These are phyloP conservation scores for Cucurbita argyrosperma DNA, from an alignment of 306 rosid genomes.

Conservation along the genomic window DNA sequence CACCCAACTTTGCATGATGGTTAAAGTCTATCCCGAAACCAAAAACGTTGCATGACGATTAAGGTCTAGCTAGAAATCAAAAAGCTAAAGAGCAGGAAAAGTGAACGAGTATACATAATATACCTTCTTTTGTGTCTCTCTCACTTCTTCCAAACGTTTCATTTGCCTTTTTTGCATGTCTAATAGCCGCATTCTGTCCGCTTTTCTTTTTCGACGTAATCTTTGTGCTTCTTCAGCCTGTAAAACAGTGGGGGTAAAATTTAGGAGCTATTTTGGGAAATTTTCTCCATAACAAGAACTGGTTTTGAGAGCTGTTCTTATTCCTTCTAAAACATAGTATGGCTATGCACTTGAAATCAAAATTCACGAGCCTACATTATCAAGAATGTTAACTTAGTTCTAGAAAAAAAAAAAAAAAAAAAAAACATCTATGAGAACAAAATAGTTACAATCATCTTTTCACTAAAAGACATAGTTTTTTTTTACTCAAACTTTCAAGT, in stretches of 20 bases:
- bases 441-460: background rate
- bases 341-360: background rate
- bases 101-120: background rate
- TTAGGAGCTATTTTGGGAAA: background rate
- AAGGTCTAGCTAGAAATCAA: background rate
- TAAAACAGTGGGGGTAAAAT: background rate
- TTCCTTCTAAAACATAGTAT: background rate
- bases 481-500: background rate
- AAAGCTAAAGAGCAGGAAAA: background rate
- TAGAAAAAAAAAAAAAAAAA: background rate
- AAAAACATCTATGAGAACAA: background rate
- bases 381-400: background rate
- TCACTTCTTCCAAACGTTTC: conserved; percentile 83
- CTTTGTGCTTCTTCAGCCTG: conserved; percentile 81
- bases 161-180: conserved; percentile 77
- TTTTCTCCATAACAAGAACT: background rate
- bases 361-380: background rate
- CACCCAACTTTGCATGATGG: background rate
- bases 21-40: background rate
- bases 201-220: conserved; percentile 73
- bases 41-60: background rate
- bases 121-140: conserved; percentile 92
- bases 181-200: conserved; percentile 43
- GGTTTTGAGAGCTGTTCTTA: background rate
- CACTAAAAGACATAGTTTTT: background rate